A percentile compares a stretch with the other conserved stretches of the same genome.
phyloP scores from a whole-genome alignment of 306 rosid species.

The Prinsepia uniflora region DNA sequence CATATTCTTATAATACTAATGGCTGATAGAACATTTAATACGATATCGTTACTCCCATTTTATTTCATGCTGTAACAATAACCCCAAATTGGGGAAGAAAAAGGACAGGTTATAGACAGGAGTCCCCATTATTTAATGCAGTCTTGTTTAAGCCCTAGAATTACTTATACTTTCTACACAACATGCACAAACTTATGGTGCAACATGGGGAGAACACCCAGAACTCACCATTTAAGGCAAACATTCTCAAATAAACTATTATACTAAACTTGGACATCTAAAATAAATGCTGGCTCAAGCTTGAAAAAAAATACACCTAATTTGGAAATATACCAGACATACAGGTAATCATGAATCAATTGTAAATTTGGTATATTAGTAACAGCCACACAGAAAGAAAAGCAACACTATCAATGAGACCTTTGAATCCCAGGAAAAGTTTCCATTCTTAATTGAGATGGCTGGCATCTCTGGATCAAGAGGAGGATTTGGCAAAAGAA shows the following conservation, averaged over 20 bases:
- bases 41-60: too few species aligned
- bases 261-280: not conserved
- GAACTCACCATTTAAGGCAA: not conserved
- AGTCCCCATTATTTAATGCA: too few species aligned
- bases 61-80: too few species aligned
- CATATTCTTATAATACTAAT: too few species aligned
- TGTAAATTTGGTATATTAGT: not conserved
- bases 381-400: not conserved
- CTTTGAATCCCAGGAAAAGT: constrained; percentile 90
- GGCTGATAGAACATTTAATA: too few species aligned
- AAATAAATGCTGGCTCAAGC: not conserved
- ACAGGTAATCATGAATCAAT: not conserved
- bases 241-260: not conserved
- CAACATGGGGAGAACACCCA: not conserved
- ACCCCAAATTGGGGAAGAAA: too few species aligned
- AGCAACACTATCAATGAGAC: constrained; percentile 27
- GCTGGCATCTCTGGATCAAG: constrained; percentile 71
- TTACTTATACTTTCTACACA: not conserved
- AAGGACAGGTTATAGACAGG: too few species aligned
- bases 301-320: not conserved
- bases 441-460: constrained; percentile 75
- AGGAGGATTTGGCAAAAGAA: constrained; percentile 87
- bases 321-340: not conserved
- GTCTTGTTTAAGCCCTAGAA: not conserved
- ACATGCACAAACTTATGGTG: not conserved